Percentiles rank a stretch among this genome's conserved stretches.
phyloP scores from a whole-genome alignment of 1,139 yeast genomes.

The Debaryomyces psychrophilus region DNA sequence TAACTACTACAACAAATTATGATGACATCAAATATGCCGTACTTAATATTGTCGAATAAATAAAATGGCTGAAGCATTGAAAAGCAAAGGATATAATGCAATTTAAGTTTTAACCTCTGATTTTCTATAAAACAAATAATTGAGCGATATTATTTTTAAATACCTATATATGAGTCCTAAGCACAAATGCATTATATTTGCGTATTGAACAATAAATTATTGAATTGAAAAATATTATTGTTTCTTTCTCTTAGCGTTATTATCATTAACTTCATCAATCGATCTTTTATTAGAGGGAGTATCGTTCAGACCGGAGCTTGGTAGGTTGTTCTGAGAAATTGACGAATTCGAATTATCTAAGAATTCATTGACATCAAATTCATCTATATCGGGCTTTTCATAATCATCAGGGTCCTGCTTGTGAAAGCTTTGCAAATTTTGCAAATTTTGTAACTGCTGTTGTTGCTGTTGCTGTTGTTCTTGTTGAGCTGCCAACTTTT shows the following conservation, averaged over 20 bases:
- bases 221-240: constrained; percentile 4
- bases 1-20: no score
- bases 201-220: background rate
- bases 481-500: constrained; percentile 44
- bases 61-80: no score
- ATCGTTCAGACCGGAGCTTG: constrained; percentile 3
- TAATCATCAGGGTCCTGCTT: background rate
- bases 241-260: constrained; percentile 5
- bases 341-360: constrained; percentile 21
- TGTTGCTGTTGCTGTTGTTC: constrained; percentile 34
- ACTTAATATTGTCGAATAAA: no score
- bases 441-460: constrained; percentile 18
- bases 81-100: no score
- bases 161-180: background rate
- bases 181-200: background rate
- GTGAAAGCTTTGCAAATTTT: background rate
- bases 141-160: background rate
- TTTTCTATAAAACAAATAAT: background rate
- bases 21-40: no score
- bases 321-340: constrained; percentile 10
- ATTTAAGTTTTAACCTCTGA: no score
- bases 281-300: constrained; percentile 3
- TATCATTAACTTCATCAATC: constrained; percentile 4
- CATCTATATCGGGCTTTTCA: constrained; percentile 28
- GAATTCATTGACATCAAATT: constrained; percentile 45